These are phyloP conservation scores for Streptanthus diversifolius DNA, from an alignment of 345 rosid genomes.

Conservation along the genomic window DNA sequence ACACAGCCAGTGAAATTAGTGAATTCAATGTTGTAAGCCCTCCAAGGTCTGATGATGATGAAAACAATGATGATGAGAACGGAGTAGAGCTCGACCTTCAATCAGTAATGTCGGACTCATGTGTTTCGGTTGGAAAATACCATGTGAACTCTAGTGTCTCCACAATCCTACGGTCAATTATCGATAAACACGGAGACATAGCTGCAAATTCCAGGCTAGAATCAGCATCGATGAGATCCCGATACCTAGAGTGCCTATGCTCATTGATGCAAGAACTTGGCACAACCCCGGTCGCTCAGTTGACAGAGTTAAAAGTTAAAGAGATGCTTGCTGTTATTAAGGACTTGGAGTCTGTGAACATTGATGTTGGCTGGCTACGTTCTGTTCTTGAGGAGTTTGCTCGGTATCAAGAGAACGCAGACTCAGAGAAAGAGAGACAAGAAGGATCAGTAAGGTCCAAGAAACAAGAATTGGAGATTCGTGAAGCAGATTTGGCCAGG, in stretches of 20 bases:
- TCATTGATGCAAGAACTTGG: conserved; percentile 70
- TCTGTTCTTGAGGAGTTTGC: conserved; percentile 52
- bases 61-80: conserved; percentile 29
- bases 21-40: conserved; percentile 19
- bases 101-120: conserved; percentile 59
- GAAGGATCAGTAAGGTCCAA: conserved; percentile 37
- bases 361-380: conserved; percentile 60
- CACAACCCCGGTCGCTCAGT: conserved; percentile 42
- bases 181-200: conserved; percentile 69
- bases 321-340: conserved; percentile 70
- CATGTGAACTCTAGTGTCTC: conserved; percentile 53
- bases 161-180: conserved; percentile 47
- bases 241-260: conserved; percentile 72
- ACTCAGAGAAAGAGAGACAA: conserved; percentile 47
- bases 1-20: conserved; percentile 20
- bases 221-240: conserved; percentile 61
- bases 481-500: conserved; percentile 41
- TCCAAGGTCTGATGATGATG: conserved; percentile 33
- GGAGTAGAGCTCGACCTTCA: conserved; percentile 39
- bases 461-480: conserved; percentile 46
- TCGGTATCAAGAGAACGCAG: conserved; percentile 32
- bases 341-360: conserved; percentile 66
- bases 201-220: conserved; percentile 60
- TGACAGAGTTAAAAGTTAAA: conserved; percentile 58
- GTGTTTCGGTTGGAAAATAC: conserved; percentile 71